Base-by-base conservation (phyloP, 2,329 filamentous ascomycete species). In the Colletotrichum nymphaeae region DNA sequence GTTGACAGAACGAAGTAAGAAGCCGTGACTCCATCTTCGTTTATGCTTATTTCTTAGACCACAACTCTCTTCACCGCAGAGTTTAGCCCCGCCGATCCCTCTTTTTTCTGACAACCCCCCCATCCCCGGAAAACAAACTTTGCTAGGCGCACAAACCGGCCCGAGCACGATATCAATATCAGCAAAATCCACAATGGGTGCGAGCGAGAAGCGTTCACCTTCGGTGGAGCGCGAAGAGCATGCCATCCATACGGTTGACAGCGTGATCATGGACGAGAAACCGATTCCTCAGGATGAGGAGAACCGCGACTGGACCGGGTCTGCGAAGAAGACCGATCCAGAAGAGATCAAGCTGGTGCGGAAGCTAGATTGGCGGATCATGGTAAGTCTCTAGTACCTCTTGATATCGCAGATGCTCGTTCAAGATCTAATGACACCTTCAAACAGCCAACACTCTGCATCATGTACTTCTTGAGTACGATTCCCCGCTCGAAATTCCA, bases 391-490 rank as follows among this genome's bases (percentile, higher is more conserved):
- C 0, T 1, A n/a, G 4, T 11, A n/a, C 1, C 19, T 19, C 19
- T 49, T n/a, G 42, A 49, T n/a, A 42, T 1, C 42, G 0, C 19
- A 2, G 16, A 49, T 4, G 42, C 16, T 42, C 2, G 42, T 35
- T 32, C 5, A 5, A 4, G 22, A 6, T 9, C 67, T 72, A 24
- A 74, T 52, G 11, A 42, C 5, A 12, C 52, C 11, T 24, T 16
- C 16, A 6, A 22, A 14, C 32, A 80, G 81, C 82, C 83, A 16
- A 81, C 78, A 5, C 76, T 84, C 24, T 86, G 83, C 75, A 52
- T 83, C 7, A 86, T 85, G 83, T 86, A 86, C 74, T 86, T 83
- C 77, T 78, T 86, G 56, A 86, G 84, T 72, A 57, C 68, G 46
- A 3, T 19, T 3, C 24, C 57, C 12, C 9, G 19, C 42, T 22